These are phyloP conservation scores for Collybia mongolica DNA, from an alignment of 768 basidiomycete species.

Conservation along the genomic window DNA sequence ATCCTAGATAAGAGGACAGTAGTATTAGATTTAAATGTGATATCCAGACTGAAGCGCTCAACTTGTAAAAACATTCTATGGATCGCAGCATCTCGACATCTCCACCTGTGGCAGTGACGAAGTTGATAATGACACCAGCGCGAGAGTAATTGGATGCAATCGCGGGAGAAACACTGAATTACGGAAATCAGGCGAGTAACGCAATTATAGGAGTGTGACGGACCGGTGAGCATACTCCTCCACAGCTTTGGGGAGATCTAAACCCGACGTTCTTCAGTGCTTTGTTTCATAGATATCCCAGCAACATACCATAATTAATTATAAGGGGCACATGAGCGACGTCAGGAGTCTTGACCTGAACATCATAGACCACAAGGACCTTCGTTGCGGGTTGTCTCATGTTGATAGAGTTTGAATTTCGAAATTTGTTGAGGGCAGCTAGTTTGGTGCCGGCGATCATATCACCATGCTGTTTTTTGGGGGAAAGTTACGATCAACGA, in stretches of 20 bases:
- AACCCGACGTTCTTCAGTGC: neutral
- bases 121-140: constrained; percentile 92
- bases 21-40: neutral
- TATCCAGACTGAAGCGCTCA: constrained; percentile 12
- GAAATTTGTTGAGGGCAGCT: constrained; percentile 84
- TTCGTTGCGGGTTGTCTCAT: constrained; percentile 68
- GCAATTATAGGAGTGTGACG: constrained; percentile 9
- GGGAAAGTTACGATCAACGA: constrained; percentile 12
- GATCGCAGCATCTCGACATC: constrained; percentile 98
- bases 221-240: constrained; percentile 97
- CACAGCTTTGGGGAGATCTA: constrained; percentile 90
- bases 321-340: constrained; percentile 89
- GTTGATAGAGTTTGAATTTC: constrained; percentile 52
- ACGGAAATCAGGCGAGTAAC: constrained; percentile 8
- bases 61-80: constrained; percentile 99
- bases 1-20: constrained; percentile 42
- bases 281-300: too few species aligned
- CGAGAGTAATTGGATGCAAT: constrained; percentile 83
- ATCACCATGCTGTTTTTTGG: constrained; percentile 71
- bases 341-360: constrained; percentile 88
- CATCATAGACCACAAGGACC: constrained; percentile 90
- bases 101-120: constrained; percentile 95
- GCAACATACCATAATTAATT: constrained; percentile 81
- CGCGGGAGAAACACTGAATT: constrained; percentile 75
- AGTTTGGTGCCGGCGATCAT: constrained; percentile 84